Base-by-base conservation (phyloP, 306 rosid genomes). In the Purshia tridentata region DNA sequence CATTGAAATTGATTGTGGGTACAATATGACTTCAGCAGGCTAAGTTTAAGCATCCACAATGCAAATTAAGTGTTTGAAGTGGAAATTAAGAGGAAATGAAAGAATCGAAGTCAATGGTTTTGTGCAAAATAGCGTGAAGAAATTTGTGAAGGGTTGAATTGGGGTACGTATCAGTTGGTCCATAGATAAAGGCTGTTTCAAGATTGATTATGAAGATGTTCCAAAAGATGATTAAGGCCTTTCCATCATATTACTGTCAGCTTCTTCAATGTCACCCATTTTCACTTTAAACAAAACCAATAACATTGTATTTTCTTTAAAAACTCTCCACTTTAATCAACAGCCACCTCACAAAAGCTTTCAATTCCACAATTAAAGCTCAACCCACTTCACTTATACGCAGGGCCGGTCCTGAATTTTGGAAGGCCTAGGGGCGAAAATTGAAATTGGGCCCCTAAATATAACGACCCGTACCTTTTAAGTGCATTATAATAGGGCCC, bases 11-110 rank as follows among this genome's bases (percentile, higher is more conserved):
- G 91, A 91, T 6, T 89, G 95, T 18, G 91, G 82, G 29, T 66
- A 57, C 16, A 73, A 75, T 61, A 75, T 61, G 81, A 81, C 58
- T 67, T 78, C 22, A 67, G 81, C 49, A 79, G 84, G 72, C 86
- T 92, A 13, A 20, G 46, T 40, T 86, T 92, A 51, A 23, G 85
- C 8, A 82, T 92, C 6, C 97, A 92, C 37, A 73, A 67, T 92
- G 77, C 83, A 86, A 71, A 84, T 92, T 12, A 86, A 84, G 81
- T 66, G 89, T 2, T 18, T 92, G 77, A 88, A 81, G 68, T 92
- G 98, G 98, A 94, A 94, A 42, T 94, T 94, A 37, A 73, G 97
- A 44, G 98, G 98, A 0, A 94, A 85, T 47, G 95, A 94, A 75
- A 77, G 86, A 5, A 82, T 91, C 8, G 84, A 81, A 62, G 79